Percentiles rank a stretch among this genome's conserved stretches.
phyloP scores from a whole-genome alignment of 139 green algal genomes.

The Pedinophyceae sp. region DNA sequence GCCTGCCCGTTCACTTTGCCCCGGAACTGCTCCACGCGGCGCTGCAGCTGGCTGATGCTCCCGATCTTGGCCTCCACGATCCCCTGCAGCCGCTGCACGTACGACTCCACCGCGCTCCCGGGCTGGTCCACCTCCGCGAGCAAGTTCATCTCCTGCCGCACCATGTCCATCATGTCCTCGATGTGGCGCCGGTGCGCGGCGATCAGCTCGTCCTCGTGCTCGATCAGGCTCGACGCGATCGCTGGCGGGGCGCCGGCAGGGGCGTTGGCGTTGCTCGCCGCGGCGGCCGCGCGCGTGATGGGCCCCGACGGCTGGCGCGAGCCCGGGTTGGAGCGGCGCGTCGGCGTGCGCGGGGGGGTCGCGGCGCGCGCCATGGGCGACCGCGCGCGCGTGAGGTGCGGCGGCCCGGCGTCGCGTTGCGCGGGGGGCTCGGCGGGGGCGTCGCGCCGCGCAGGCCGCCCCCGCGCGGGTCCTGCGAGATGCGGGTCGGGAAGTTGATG shows the following conservation, averaged over 20 bases:
- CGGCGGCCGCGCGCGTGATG: not conserved
- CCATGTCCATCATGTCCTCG: conserved; percentile 72
- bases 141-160: conserved; percentile 54
- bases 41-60: conserved; percentile 27
- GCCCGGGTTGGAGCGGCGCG: no score
- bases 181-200: conserved; percentile 67
- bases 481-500: no score
- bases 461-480: not conserved
- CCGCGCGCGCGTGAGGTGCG: not conserved
- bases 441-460: not conserved
- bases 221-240: conserved; percentile 29
- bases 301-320: not conserved
- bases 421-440: not conserved
- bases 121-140: conserved; percentile 63
- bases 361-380: not conserved
- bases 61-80: conserved; percentile 41
- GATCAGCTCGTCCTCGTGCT: conserved; percentile 81
- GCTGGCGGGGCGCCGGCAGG: not conserved
- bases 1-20: conserved; percentile 39
- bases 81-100: conserved; percentile 41
- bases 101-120: conserved; percentile 53
- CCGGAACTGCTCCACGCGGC: conserved; percentile 41
- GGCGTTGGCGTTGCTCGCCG: not conserved
- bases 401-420: not conserved
- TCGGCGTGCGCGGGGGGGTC: no score